Base-by-base conservation (phyloP, 257 asterid species). In the Nicotiana otophora region DNA sequence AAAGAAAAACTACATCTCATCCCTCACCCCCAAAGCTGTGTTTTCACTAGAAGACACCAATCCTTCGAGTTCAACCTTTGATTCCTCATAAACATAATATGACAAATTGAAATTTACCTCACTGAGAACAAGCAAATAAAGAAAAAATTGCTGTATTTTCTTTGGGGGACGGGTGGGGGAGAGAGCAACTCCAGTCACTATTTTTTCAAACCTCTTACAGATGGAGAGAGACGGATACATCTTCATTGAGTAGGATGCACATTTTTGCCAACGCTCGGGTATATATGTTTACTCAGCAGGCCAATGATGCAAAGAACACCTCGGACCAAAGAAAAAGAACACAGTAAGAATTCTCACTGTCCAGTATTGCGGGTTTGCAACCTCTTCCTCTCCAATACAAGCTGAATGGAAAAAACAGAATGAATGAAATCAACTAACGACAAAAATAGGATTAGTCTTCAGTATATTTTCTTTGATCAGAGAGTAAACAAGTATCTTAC, bases 381-480 rank as follows among this genome's bases (percentile, higher is more conserved):
- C 80, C 90, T 85, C 88, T 85, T 89, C 83, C 90, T 83, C 84
- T 89, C 91, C 23, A 89, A 79, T 76, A 94, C 99, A 6, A 95
- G 90, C 99, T 95, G 82, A 84, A 54, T 7, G 65, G 11, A 66
- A 9, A 28, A 64, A 80, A 5, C 48, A 64, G 26, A 17, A 19
- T 51, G 61, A 67, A 80, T 16, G n/a, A 67, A 42, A 39, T 80
- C 72, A 79, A 61, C 55, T 23, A 62, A 6, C 82, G 6, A 28
- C 76, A n/a, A 36, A 81, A 79, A 7, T 4, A 28, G 54, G 51
- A 53, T 66, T 33, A 46, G 39, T 26, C 6, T 53, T 14, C 4
- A 11, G 17, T 53, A 15, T 14, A 53, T 74, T 74, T 26, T 74
- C 26, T 14, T 74, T 51, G 81, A 69, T 62, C 31, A 1, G 83